phyloP scores from a whole-genome alignment of 108 stramenopile species.

The Nitzschia sp. region DNA sequence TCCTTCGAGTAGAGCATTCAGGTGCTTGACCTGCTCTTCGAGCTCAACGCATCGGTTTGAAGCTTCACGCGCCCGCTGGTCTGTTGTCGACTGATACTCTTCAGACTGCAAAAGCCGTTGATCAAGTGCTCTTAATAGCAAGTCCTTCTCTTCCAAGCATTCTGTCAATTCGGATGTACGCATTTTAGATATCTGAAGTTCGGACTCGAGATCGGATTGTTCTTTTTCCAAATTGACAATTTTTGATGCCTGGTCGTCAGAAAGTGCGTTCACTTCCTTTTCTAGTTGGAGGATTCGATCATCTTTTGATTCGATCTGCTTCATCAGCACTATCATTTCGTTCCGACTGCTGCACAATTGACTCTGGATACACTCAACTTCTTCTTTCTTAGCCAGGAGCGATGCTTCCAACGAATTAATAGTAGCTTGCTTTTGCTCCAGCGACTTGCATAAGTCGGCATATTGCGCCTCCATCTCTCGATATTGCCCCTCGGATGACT shows the following conservation, averaged over 20 bases:
- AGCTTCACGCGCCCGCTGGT: background rate
- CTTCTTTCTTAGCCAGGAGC: background rate
- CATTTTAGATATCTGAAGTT: background rate
- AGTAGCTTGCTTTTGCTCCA: conserved; percentile 2
- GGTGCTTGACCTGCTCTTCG: background rate
- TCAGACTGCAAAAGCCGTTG: background rate
- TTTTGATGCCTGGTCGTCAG: background rate
- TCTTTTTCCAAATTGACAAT: conserved; percentile 8
- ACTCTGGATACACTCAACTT: conserved; percentile 1
- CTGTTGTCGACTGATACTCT: background rate
- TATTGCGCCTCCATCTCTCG: conserved; percentile 10
- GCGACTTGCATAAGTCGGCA: background rate
- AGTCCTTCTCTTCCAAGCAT: conserved; percentile 6
- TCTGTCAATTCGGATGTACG: conserved; percentile 5
- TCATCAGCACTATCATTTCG: conserved; percentile 10
- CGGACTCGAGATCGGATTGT: conserved; percentile 7
- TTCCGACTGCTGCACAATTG: conserved; percentile 4
- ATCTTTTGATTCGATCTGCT: conserved; percentile 10
- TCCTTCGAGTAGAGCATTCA: conserved; percentile 8
- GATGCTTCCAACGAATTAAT: conserved; percentile 16
- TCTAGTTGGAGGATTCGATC: conserved; percentile 10
- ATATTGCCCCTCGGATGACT: background rate
- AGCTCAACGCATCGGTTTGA: conserved; percentile 10
- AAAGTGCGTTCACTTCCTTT: conserved; percentile 6
- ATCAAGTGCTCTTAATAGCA: conserved; percentile 2